phyloP scores from a whole-genome alignment of 108 stramenopile genomes.

The Skeletonema costatum region DNA sequence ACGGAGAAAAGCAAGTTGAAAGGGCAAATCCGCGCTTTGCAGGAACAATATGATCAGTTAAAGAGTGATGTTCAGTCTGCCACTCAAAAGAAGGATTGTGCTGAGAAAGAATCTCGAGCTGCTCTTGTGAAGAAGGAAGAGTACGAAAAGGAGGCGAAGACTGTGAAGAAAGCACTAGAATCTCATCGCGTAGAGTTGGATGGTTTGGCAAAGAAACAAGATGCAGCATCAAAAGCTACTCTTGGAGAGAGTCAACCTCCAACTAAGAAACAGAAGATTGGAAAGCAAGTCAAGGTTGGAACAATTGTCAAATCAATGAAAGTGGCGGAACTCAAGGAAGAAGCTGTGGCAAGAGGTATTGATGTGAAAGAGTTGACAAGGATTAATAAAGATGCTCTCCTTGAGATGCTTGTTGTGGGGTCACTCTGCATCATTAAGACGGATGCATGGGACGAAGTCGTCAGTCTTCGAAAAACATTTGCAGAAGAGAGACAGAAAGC shows the following conservation, averaged over 20 bases:
- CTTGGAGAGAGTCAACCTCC: not conserved
- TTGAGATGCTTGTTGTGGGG: slow-evolving; percentile 13
- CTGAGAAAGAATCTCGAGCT: slow-evolving; percentile 1
- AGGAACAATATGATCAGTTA: not conserved
- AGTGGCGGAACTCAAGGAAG: slow-evolving; percentile 7
- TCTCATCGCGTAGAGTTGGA: not conserved
- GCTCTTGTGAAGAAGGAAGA: slow-evolving; percentile 2
- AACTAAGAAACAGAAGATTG: slow-evolving; percentile 9
- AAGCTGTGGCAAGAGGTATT: slow-evolving; percentile 19
- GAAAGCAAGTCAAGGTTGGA: slow-evolving; percentile 3
- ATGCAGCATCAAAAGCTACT: too few relatives aligned
- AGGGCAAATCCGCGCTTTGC: slow-evolving; percentile 5
- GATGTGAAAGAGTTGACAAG: slow-evolving; percentile 1
- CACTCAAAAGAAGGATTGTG: not conserved
- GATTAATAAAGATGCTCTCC: slow-evolving; percentile 14
- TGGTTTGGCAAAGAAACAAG: not conserved
- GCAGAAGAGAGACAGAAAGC: not conserved
- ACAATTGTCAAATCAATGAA: slow-evolving; percentile 5
- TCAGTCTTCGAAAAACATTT: slow-evolving; percentile 2
- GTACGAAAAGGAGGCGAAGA: not conserved
- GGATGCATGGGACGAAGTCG: slow-evolving; percentile 18
- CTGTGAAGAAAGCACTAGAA: not conserved
- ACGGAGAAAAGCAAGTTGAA: not conserved
- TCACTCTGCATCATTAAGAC: slow-evolving; percentile 9
- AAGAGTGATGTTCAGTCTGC: not conserved